Percentiles rank a stretch among this genome's conserved stretches.
These are phyloP conservation scores for Trypanosomatidae sp. DNA, from an alignment of 208 protist species.

Conservation along the genomic window DNA sequence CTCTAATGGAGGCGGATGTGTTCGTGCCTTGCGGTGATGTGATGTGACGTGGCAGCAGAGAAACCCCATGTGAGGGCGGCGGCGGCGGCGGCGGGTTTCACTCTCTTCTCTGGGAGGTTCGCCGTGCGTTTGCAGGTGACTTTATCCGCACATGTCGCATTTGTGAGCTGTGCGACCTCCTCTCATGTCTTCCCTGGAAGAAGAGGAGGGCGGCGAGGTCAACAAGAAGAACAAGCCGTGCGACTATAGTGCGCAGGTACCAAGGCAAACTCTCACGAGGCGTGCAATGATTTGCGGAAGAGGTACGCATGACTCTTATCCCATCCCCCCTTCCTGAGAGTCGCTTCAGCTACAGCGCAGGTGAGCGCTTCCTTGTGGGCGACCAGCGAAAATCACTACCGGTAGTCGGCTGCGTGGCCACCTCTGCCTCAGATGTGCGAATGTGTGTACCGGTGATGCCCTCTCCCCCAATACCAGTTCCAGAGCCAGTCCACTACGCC, in stretches of 20 bases:
- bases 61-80: not conserved
- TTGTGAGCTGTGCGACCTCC: not conserved
- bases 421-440: not conserved
- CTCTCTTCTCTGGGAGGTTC: not conserved
- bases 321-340: not conserved
- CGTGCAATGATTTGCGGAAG: not conserved
- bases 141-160: not conserved
- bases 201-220: not conserved
- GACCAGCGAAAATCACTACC: not conserved
- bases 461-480: not conserved
- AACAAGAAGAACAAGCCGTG: not conserved
- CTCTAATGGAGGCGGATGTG: slow-evolving; percentile 14
- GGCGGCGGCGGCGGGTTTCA: not conserved
- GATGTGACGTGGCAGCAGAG: not conserved
- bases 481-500: not conserved
- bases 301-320: not conserved
- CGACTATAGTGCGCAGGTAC: not conserved
- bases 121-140: not conserved
- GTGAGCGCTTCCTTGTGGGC: not conserved
- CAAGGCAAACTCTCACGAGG: not conserved
- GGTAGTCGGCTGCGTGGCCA: not conserved
- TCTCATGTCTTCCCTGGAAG: not conserved
- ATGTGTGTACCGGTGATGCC: not conserved
- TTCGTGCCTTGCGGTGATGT: not conserved
- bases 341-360: not conserved